Conservation (phyloP, 2,329 filamentous ascomycete species). For the Aspergillus sp. region DNA sequence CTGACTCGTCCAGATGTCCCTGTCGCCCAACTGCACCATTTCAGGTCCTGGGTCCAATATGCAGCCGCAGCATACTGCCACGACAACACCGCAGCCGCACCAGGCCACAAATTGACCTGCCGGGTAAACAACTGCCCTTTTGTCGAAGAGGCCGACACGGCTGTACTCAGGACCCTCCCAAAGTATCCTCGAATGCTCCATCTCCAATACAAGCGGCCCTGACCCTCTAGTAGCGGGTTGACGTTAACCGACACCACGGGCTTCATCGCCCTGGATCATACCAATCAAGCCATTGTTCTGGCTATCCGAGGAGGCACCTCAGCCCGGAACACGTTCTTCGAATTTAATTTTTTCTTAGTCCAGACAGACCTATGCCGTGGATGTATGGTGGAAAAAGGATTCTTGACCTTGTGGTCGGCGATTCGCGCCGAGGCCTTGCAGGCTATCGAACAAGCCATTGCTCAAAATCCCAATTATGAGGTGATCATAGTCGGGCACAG, state of each 20-base stretch:
- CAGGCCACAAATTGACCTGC: neutral
- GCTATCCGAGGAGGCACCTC: conserved; percentile 30
- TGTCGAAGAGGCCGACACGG: neutral
- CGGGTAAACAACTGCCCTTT: neutral
- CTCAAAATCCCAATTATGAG: conserved; percentile 24
- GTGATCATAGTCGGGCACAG: conserved; percentile 53
- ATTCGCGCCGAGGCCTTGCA: conserved; percentile 27
- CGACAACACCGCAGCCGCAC: neutral
- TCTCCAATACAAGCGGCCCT: too few species aligned
- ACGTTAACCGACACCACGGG: conserved; percentile 36
- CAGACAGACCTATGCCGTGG: conserved; percentile 33
- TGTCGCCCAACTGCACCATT: neutral
- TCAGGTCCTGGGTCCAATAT: neutral
- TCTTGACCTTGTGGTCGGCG: conserved; percentile 37
- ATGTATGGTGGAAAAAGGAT: conserved; percentile 37
- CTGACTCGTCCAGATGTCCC: neutral
- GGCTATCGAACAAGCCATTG: conserved; percentile 19
- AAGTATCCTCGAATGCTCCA: neutral
- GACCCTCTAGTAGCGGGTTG: conserved; percentile 3
- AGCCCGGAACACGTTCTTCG: conserved; percentile 19
- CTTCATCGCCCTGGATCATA: conserved; percentile 40
- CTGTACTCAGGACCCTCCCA: neutral
- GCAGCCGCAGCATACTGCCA: neutral
- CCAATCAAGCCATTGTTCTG: conserved; percentile 30
- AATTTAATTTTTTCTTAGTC: conserved; percentile 18